phyloP scores from a whole-genome alignment of 352 stramenopile genomes.

The Phytopythium vexans region DNA sequence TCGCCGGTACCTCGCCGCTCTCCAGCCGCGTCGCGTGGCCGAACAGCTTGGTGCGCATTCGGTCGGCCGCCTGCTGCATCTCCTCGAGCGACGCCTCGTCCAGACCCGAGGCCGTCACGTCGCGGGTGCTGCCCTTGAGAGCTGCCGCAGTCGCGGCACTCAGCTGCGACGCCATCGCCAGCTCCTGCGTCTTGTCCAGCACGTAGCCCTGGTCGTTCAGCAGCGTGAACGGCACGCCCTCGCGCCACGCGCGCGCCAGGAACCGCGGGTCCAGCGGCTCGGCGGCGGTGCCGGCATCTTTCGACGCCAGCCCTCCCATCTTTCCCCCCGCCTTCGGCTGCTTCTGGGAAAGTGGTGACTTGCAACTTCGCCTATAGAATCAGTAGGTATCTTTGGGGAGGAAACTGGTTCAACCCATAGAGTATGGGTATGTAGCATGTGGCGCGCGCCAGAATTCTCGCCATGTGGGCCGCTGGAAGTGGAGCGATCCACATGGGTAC shows the following conservation, averaged over 20 bases:
- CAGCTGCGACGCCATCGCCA: conserved; percentile 10
- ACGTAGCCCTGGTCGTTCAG: conserved; percentile 71
- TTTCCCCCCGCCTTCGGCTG: no score
- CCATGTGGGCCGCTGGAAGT: background rate
- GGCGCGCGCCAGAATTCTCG: background rate
- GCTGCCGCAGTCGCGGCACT: background rate
- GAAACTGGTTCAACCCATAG: no score
- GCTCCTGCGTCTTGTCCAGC: conserved; percentile 60
- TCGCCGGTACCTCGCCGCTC: background rate
- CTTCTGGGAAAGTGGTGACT: background rate
- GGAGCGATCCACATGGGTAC: background rate
- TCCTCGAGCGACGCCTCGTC: conserved; percentile 57
- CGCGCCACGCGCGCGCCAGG: conserved; percentile 34
- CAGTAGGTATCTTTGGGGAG: background rate
- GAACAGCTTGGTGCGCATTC: conserved; percentile 57
- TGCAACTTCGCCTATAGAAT: no score
- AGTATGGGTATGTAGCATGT: no score
- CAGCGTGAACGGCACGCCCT: conserved; percentile 63
- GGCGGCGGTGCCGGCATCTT: conserved; percentile 1
- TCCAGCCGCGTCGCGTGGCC: conserved; percentile 9
- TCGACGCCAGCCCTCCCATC: conserved; percentile 27
- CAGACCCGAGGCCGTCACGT: conserved; percentile 41
- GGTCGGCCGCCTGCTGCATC: conserved; percentile 53
- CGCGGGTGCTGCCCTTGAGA: conserved; percentile 12
- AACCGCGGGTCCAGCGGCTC: conserved; percentile 13